Evolutionary conservation across 495 filamentous ascomycete species (phyloP).

Genomic region (Podospora fimiseda): DNA sequence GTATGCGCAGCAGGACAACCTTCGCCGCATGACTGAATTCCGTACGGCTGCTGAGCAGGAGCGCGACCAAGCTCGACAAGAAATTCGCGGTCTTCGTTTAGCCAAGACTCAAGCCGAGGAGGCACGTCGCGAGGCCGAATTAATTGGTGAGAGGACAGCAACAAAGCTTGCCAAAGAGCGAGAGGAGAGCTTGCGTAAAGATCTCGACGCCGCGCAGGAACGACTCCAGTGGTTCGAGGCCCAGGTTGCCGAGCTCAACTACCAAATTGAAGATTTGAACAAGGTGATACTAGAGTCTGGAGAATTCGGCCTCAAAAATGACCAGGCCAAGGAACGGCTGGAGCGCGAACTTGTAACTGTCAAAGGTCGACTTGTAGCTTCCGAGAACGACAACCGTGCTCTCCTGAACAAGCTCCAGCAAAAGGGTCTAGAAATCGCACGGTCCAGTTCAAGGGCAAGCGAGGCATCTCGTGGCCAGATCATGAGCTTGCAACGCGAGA

Average conservation of each 20-base stretch:
- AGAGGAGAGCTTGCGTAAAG: conserved; percentile 66
- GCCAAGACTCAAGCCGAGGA: conserved; percentile 79
- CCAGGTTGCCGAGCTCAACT: conserved; percentile 66
- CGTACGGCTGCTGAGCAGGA: conserved; percentile 72
- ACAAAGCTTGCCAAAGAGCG: conserved; percentile 74
- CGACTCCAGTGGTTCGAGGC: conserved; percentile 67
- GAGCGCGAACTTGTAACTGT: conserved; percentile 90
- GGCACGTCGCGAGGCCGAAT: conserved; percentile 74
- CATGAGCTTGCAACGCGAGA: conserved; percentile 72
- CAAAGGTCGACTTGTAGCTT: conserved; percentile 83
- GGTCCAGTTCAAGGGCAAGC: conserved; percentile 77
- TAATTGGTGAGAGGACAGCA: conserved; percentile 71
- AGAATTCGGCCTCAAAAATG: conserved; percentile 75
- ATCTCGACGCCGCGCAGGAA: conserved; percentile 65
- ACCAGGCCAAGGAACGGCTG: conserved; percentile 87
- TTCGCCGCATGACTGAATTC: conserved; percentile 80
- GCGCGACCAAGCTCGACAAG: conserved; percentile 79
- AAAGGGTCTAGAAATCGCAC: conserved; percentile 93
- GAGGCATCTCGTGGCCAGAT: conserved; percentile 80
- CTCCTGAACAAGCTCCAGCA: conserved; percentile 95
- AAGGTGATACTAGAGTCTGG: conserved; percentile 83
- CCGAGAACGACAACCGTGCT: conserved; percentile 95
- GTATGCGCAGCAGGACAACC: conserved; percentile 91
- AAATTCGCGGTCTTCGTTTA: conserved; percentile 74
- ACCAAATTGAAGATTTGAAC: conserved; percentile 72